These are phyloP conservation scores for Pyrenula aspistea DNA, from an alignment of 495 filamentous ascomycete species.

Conservation along the genomic window DNA sequence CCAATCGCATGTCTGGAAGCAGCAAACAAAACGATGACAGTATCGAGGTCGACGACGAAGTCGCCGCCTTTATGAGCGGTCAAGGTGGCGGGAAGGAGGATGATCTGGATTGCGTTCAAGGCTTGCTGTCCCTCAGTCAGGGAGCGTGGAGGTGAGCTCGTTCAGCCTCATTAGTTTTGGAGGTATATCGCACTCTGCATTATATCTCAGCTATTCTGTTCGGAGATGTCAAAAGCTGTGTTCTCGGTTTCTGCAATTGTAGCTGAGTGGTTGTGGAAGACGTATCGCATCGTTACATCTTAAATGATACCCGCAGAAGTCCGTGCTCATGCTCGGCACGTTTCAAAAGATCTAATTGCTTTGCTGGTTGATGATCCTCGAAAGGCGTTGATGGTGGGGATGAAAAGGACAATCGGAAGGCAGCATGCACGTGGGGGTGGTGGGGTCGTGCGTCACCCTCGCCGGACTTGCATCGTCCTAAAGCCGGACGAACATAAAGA, in stretches of 20 bases:
- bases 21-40: constrained; percentile 16
- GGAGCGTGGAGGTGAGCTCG: constrained; percentile 42
- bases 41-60: constrained; percentile 29
- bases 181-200: too few relatives aligned
- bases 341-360: not conserved
- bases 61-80: constrained; percentile 56
- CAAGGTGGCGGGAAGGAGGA: constrained; percentile 46
- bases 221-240: not conserved
- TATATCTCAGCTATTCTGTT: too few relatives aligned
- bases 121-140: constrained; percentile 61
- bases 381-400: too few relatives aligned
- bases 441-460: too few relatives aligned
- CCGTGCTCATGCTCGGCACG: not conserved
- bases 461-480: too few relatives aligned
- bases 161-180: not conserved
- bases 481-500: too few relatives aligned
- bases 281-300: not conserved
- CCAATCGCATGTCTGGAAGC: too few relatives aligned
- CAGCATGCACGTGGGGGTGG: too few relatives aligned
- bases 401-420: too few relatives aligned
- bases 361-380: not conserved
- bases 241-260: not conserved
- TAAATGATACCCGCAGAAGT: too few relatives aligned
- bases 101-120: constrained; percentile 70
- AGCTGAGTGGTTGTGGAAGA: not conserved